phyloP scores from a whole-genome alignment of 2,329 filamentous ascomycete genomes.

The Pseudogymnoascus sp. region DNA sequence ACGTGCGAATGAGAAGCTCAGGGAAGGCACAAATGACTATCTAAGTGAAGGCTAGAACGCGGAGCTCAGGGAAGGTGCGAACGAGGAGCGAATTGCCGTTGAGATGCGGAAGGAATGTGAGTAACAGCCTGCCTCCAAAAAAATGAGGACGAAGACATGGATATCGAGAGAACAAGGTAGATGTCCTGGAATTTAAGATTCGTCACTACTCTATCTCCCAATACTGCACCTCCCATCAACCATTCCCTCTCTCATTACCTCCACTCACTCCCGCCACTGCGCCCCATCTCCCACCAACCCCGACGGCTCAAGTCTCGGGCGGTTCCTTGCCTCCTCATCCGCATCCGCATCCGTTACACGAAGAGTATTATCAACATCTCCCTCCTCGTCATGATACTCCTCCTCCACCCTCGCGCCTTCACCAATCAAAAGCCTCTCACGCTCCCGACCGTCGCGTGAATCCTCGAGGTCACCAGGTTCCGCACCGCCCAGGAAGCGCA shows the following conservation, averaged over 20 bases:
- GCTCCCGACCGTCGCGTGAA: slow-evolving; percentile 17
- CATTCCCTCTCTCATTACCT: not conserved
- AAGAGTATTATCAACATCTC: slow-evolving; percentile 21
- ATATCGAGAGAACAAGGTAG: not conserved
- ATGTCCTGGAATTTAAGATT: not conserved
- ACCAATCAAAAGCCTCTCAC: slow-evolving; percentile 22
- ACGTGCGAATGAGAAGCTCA: not conserved
- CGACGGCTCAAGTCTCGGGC: slow-evolving; percentile 23
- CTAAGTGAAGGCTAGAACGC: not conserved
- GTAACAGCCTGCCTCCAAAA: not conserved
- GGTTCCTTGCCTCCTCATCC: slow-evolving; percentile 9
- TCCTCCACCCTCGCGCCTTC: slow-evolving; percentile 12
- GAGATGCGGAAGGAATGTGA: not conserved
- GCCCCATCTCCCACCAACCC: slow-evolving; percentile 17
- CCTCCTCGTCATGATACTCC: slow-evolving; percentile 11
- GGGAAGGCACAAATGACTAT: not conserved
- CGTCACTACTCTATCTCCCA: not conserved
- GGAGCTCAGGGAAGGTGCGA: not conserved
- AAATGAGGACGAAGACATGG: not conserved
- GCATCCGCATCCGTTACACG: slow-evolving; percentile 1
- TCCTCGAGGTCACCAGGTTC: slow-evolving; percentile 13
- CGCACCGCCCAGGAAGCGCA: slow-evolving; percentile 15
- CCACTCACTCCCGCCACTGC: slow-evolving; percentile 19
- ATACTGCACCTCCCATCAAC: not conserved
- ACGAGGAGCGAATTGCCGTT: not conserved